A percentile compares a stretch with the other conserved stretches of the same genome.
Evolutionary conservation across 495 filamentous ascomycete genomes (phyloP).

Genomic region (Chaetomium fimeti): DNA sequence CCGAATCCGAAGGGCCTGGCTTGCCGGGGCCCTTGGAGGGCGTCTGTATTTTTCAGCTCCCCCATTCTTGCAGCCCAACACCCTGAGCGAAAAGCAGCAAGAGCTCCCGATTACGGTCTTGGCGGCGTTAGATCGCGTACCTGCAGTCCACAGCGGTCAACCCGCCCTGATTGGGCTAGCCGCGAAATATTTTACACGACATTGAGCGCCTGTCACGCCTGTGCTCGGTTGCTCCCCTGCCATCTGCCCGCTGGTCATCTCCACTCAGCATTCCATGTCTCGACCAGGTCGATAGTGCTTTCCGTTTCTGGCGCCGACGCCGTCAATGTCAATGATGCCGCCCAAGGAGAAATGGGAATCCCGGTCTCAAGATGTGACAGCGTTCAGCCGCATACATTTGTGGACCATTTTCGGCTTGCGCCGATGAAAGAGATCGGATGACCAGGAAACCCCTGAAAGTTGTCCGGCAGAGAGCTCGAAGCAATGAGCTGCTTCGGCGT

Average conservation of each 20-base stretch:
- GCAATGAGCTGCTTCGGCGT: not conserved
- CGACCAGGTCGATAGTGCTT: constrained; percentile 19
- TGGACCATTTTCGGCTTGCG: not conserved
- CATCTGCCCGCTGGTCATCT: not conserved
- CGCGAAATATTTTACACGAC: not conserved
- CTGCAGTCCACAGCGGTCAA: not conserved
- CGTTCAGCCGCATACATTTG: not conserved
- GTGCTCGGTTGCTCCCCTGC: not conserved
- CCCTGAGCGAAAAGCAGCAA: constrained; percentile 1
- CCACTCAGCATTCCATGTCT: constrained; percentile 13
- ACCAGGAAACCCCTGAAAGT: not conserved
- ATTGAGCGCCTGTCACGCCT: too few relatives aligned
- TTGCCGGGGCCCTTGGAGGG: not conserved
- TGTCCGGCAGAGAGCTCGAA: not conserved
- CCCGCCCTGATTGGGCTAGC: not conserved
- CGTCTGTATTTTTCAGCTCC: constrained; percentile 11
- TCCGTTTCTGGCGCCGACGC: constrained; percentile 6
- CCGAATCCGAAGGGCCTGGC: not conserved
- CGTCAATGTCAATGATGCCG: not conserved
- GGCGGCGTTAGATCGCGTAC: not conserved
- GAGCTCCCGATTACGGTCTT: not conserved
- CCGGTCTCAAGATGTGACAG: not conserved
- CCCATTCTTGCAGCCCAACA: constrained; percentile 12
- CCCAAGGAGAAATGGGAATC: not conserved
- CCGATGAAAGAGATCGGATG: not conserved